These are phyloP conservation scores for Pythium catenulatum DNA, from an alignment of 352 stramenopile species.

Conservation along the genomic window DNA sequence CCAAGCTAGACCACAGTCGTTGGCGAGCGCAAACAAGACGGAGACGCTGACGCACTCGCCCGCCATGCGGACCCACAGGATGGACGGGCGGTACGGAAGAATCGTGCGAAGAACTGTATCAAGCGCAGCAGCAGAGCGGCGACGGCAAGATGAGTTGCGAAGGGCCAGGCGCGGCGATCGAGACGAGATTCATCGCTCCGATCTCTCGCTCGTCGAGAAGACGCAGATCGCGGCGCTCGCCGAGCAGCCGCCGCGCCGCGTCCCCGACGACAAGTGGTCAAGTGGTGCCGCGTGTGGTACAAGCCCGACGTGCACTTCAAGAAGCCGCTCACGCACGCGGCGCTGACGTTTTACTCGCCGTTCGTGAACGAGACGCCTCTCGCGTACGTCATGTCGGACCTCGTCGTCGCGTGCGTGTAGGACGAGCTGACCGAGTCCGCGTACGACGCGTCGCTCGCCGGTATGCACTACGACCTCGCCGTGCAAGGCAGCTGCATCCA, in stretches of 20 bases:
- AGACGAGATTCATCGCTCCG: slow-evolving; percentile 62
- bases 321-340: slow-evolving; percentile 86
- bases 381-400: slow-evolving; percentile 63
- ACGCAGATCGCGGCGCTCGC: not conserved
- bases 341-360: slow-evolving; percentile 67
- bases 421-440: slow-evolving; percentile 72
- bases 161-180: too few relatives aligned
- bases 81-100: too few relatives aligned
- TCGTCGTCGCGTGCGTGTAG: slow-evolving; percentile 66
- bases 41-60: too few relatives aligned
- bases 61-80: too few relatives aligned
- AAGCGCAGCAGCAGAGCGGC: too few relatives aligned
- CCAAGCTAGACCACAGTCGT: too few relatives aligned
- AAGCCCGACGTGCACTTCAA: slow-evolving; percentile 77
- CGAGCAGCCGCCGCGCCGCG: slow-evolving; percentile 20
- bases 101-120: too few relatives aligned
- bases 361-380: slow-evolving; percentile 64
- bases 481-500: slow-evolving; percentile 69
- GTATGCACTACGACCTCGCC: slow-evolving; percentile 64
- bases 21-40: too few relatives aligned
- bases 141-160: too few relatives aligned
- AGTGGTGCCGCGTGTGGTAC: slow-evolving; percentile 66
- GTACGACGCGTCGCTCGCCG: slow-evolving; percentile 59
- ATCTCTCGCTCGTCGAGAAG: slow-evolving; percentile 64
- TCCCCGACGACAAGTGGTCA: slow-evolving; percentile 51